A percentile compares a stretch with the other conserved stretches of the same genome.
Conservation (phyloP, 306 rosid genomes). For the Aeschynomene evenia region DNA sequence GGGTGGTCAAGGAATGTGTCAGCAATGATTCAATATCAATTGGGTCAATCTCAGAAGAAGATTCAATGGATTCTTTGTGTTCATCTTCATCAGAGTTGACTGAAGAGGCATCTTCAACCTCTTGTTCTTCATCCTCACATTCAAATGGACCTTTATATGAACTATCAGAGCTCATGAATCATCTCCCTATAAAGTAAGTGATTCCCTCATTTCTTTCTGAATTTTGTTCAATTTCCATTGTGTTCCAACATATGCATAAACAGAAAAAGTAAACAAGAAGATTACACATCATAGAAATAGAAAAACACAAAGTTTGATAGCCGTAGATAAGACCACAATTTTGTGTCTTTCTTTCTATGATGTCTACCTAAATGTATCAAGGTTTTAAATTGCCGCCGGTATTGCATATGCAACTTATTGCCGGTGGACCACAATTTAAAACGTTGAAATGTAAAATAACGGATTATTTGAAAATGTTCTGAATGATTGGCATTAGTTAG, state of each 20-base stretch:
- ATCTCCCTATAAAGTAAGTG: slow-evolving; percentile 82
- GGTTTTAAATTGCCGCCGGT: too few species aligned
- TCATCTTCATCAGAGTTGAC: slow-evolving; percentile 60
- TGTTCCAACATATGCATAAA: not conserved
- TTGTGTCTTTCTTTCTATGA: too few species aligned
- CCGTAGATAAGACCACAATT: too few species aligned
- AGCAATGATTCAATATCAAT: slow-evolving; percentile 44
- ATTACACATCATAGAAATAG: too few species aligned
- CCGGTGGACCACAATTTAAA: too few species aligned
- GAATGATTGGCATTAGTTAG: not conserved
- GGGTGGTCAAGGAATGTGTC: slow-evolving; percentile 39
- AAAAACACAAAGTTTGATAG: too few species aligned
- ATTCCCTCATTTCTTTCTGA: not conserved
- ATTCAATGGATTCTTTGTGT: slow-evolving; percentile 45
- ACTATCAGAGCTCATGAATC: slow-evolving; percentile 70
- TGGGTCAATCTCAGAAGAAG: slow-evolving; percentile 47
- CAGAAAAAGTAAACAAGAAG: too few species aligned
- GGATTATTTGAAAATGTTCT: not conserved
- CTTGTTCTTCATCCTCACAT: slow-evolving; percentile 37
- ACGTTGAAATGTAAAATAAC: too few species aligned
- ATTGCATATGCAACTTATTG: too few species aligned
- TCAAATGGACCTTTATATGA: slow-evolving; percentile 72
- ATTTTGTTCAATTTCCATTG: not conserved
- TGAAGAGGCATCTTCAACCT: slow-evolving; percentile 58
- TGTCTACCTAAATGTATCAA: too few species aligned